Base-by-base conservation (phyloP, 1,139 yeast species). In the Kazachstania sp. region DNA sequence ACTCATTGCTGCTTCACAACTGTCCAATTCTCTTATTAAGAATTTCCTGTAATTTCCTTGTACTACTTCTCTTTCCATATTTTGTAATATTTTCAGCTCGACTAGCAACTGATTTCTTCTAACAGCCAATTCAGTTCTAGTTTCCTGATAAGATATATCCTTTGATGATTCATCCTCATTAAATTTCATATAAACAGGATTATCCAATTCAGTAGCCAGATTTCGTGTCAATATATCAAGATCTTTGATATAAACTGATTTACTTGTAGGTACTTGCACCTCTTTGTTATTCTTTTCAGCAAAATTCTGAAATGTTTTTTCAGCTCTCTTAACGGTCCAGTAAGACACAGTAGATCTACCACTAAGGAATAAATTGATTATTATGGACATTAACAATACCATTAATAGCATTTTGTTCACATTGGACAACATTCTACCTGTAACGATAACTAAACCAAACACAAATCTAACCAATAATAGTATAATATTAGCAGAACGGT, bases 91-190 rank as follows among this genome's bases (percentile, higher is more conserved):
- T 45, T 80, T 78, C 50, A 92, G 68, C 48, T 83, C 81, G 2
- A 86, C 79, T 35, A 90, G 61, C n/a, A 90, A 66, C 46, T 83
- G 82, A 61, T 87, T 86, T 45, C 98, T 71, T 56, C 78, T 77
- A 16, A 82, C 61, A 0, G 95, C 95, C 29, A 86, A 69, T 15
- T 82, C 84, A 42, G 76, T 75, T 45, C 86, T 71, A 2, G 79
- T 63, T 8, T 69, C 68, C 53, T 72, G 42, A 41, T 81, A 69
- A 29, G 70, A 67, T 32, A 56, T 55, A 43, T 66, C 49, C 3
- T 54, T 48, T 1, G 58, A 53, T 9, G 44, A 38, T 26, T 42
- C 48, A 5, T 47, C 43, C 4, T 55, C 53, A 43, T 62, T 54
- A 42, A 59, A 67, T 44, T 65, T 65, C 35, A 55, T 47, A 43